Evolutionary conservation across 164 flowering plant species (phyloP).

Genomic region (Nelumbo lutea): DNA sequence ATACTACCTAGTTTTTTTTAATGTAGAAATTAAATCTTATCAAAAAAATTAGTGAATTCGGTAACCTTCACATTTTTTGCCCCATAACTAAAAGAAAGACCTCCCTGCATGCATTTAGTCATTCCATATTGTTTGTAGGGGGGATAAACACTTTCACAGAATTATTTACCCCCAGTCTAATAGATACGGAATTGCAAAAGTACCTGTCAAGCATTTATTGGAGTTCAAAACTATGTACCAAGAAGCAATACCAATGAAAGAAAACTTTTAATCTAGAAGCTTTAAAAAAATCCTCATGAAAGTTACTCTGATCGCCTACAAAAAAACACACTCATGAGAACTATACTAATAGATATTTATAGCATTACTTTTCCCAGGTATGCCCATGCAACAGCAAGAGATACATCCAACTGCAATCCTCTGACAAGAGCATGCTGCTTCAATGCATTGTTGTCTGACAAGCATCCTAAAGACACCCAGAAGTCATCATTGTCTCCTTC

Average conservation of each 20-base stretch:
- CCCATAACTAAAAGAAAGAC: background rate
- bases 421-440: constrained; percentile 88
- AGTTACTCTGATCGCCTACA: background rate
- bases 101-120: background rate
- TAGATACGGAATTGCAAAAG: no score
- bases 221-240: no score
- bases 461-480: constrained; percentile 84
- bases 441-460: constrained; percentile 50
- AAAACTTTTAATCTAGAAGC: no score
- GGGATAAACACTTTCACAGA: no score
- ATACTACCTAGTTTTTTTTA: no score
- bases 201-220: no score
- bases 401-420: constrained; percentile 86
- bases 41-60: background rate
- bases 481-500: constrained; percentile 72
- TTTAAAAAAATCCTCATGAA: no score
- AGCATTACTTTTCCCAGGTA: constrained; percentile 79
- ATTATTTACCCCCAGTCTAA: no score
- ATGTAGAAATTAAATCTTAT: no score
- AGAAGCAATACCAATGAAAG: no score
- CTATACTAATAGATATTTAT: background rate
- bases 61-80: background rate
- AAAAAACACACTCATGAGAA: background rate
- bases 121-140: background rate
- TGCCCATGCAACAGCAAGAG: constrained; percentile 91